These are phyloP conservation scores for Daucus carota DNA, from an alignment of 129 eudicot species.

Conservation along the genomic window DH1_v3.0 NC_030384.2:39071501-39072000, in stretches of 20 bases:
- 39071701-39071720: slow-evolving; percentile 11
- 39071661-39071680: slow-evolving; percentile 72
- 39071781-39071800: not conserved
- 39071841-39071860: slow-evolving; percentile 86
- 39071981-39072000: slow-evolving; percentile 40
- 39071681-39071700: slow-evolving; percentile 87
- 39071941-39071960: slow-evolving; percentile 62
- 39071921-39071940: slow-evolving; percentile 73
- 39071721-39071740: slow-evolving; percentile 5
- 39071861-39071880: slow-evolving; percentile 68
- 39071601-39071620: slow-evolving; percentile 74
- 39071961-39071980: slow-evolving; percentile 97
- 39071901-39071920: slow-evolving; percentile 66
- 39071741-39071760: not conserved
- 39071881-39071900: slow-evolving; percentile 75
- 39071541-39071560: slow-evolving; percentile 51
- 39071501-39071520: not conserved
- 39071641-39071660: slow-evolving; percentile 71
- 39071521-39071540: slow-evolving; percentile 23
- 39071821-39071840: slow-evolving; percentile 47
- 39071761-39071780: not conserved
- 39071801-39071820: not conserved
- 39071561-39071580: slow-evolving; percentile 79
- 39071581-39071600: slow-evolving; percentile 57
- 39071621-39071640: slow-evolving; percentile 74